Base-by-base conservation (phyloP, 2,329 filamentous ascomycete species). In the Mariannaea elegans region DNA sequence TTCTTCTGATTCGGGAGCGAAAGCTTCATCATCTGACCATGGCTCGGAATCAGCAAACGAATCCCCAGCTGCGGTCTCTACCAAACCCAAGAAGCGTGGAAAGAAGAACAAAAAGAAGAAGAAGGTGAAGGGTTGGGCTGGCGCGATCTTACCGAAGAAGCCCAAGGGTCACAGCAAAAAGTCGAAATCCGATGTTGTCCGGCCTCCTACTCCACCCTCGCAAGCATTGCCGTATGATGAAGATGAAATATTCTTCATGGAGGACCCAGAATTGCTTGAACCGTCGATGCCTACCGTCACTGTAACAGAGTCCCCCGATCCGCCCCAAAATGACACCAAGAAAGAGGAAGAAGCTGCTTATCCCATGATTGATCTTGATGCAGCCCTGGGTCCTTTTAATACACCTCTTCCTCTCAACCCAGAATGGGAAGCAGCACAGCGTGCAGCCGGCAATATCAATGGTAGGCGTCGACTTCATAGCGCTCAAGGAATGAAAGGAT, bases 281-380 rank as follows among this genome's bases (percentile, higher is more conserved):
- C 63, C 73, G 6, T 67, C 71, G 3, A 75, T 74, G 6, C 80
- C 79, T 0, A 75, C 76, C 5, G 73, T 82, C 3, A 75, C 77
- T 18, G 74, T 80, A 2, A 82, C 80, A 0, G 78, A 78, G 38
- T 76, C 79, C 10, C 71, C 76, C 3, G 69, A 73, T 3, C 65
- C 52, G 45, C 69, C 66, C 50, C 65, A 71, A 8, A 63, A 72
- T 32, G 59, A 70, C 29, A 56, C 78, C 70, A 79, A 78, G 41
- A 76, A 59, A 16, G 82, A 87, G 8, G 86, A 89, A 45, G 92
- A 96, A 59, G 75, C 85, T 3, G 84, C 89, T 51, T 92, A 88
- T 71, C 89, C 91, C 7, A 90, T 97, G 75, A 96, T 99, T 64
- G 95, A 99, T 75, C 81, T 99, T 39, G 95, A 99, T 77, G 94